Evolutionary conservation across 1,284 basidiomycete genomes (phyloP), one percentile per base, ranked within the genome.

Genomic region (Ganoderma sinense): DNA sequence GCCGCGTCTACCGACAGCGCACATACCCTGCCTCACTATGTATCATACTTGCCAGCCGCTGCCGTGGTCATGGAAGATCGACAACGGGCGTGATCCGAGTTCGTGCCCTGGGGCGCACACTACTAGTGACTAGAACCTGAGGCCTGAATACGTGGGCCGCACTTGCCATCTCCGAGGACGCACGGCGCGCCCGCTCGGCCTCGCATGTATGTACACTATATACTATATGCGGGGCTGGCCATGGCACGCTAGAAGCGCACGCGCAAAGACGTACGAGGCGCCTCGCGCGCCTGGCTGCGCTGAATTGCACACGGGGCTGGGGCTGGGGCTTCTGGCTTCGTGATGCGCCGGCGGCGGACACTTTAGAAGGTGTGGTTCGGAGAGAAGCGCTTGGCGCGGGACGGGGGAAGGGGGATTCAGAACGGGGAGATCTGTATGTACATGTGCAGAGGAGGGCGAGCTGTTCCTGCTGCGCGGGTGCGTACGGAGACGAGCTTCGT

Each of bases 331-430:
- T 48, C 45, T 48, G 45, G 45, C 20, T 56, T 56, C 53, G 53
- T 56, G 53, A 56, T 33, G 53, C 53, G 53, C 53, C 53, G 29
- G 53, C 53, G 29, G 53, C 53, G 53, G 53, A 56, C 16, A 18
- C 53, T 56, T 56, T 56, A 56, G 53, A 56, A 56, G 31, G 31
- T 56, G 53, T 56, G 53, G 29, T 56, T 56, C 53, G 14, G 53
- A 8, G 16, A 56, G 53, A 56, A 56, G 53, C 29, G 53, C 29
- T 56, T 31, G 53, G 53, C 53, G 53, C 53, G 14, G 29, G 26
- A 14, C 26, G 51, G 23, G 51, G 51, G 14, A 29, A 2, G 23
- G 3, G 13, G 14, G 51, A n/a, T n/a, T n/a, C n/a, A n/a, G n/a
- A n/a, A n/a, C n/a, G n/a, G n/a, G n/a, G n/a, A n/a, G n/a, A n/a